Base-by-base conservation (phyloP, 306 rosid genomes). In the Dalbergia oliveri region DNA sequence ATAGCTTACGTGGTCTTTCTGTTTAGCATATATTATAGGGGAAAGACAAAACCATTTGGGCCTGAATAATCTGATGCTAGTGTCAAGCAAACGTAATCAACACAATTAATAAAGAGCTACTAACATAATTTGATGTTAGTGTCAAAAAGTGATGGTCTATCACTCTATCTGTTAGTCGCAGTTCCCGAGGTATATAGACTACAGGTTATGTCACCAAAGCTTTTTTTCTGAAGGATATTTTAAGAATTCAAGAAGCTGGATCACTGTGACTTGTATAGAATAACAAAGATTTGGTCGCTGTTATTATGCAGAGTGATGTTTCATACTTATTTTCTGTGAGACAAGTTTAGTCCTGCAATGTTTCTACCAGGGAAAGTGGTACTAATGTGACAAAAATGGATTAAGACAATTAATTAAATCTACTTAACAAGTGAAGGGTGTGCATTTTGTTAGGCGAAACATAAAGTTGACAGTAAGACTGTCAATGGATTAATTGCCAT, bases 301-400 rank as follows among this genome's bases (percentile, higher is more conserved):
- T 26, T 26, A 26, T 26, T 0, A 26, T 26, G 31, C 1, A 0
- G 72, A 19, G 11, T 45, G 49, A 34, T 59, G 53, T 69, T 69
- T 34, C 31, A 41, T 78, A 47, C 58, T 11, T 67, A 15, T 56
- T 45, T 41, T 58, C 61, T 58, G 12, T 0, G 37, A 4, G 16
- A 68, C 7, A 45, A 11, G 47, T 62, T 44, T 34, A 47, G 18
- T 39, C 66, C 65, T 63, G 51, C 49, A 76, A 51, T 59, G 51
- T 72, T 65, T 47, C n/a, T 11, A 58, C 34, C 43, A 33, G 54
- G 12, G 44, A 66, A 56, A 67, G 75, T 0, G 19, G 12, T 56
- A 58, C n/a, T 14, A 43, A 14, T 26, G 35, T 4, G 41, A 37
- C 41, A 37, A 1, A 37, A 37, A 37, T 37, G 41, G 41, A 26